Conservation (phyloP, 768 basidiomycete species). For the Tephrocybe sp. region DNA sequence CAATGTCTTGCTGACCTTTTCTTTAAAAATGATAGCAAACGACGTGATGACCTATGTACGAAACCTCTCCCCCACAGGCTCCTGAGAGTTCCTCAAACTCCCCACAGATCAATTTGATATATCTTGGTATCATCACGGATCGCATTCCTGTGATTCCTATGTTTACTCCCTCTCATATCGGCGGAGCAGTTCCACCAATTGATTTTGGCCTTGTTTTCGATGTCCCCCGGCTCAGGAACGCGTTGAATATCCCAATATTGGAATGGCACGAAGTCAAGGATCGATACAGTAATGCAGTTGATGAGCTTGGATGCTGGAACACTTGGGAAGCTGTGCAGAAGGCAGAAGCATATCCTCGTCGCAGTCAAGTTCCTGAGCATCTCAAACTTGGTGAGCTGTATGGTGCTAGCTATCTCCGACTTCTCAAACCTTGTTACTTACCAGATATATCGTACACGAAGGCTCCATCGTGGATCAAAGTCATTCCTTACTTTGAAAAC, state of each 20-base stretch:
- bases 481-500: constrained; percentile 42
- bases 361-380: constrained; percentile 32
- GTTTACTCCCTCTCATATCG: constrained; percentile 59
- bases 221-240: constrained; percentile 44
- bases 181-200: constrained; percentile 44
- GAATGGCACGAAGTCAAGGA: constrained; percentile 68
- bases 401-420: not conserved
- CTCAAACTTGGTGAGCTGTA: constrained; percentile 38
- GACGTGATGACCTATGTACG: constrained; percentile 71
- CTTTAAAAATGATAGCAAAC: constrained; percentile 59
- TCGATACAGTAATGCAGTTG: constrained; percentile 32
- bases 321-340: constrained; percentile 46
- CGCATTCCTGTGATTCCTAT: constrained; percentile 57
- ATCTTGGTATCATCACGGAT: constrained; percentile 55
- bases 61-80: not conserved
- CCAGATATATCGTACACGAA: constrained; percentile 54
- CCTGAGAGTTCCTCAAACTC: not conserved
- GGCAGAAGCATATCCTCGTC: constrained; percentile 35
- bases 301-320: constrained; percentile 59
- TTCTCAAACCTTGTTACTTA: constrained; percentile 16
- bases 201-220: constrained; percentile 63
- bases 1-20: constrained; percentile 5
- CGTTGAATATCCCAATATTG: constrained; percentile 45
- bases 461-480: constrained; percentile 46
- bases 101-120: constrained; percentile 51